These are phyloP conservation scores for Macrophomina tecta DNA, from an alignment of 2,329 filamentous ascomycete genomes.

Conservation along the genomic window DNA sequence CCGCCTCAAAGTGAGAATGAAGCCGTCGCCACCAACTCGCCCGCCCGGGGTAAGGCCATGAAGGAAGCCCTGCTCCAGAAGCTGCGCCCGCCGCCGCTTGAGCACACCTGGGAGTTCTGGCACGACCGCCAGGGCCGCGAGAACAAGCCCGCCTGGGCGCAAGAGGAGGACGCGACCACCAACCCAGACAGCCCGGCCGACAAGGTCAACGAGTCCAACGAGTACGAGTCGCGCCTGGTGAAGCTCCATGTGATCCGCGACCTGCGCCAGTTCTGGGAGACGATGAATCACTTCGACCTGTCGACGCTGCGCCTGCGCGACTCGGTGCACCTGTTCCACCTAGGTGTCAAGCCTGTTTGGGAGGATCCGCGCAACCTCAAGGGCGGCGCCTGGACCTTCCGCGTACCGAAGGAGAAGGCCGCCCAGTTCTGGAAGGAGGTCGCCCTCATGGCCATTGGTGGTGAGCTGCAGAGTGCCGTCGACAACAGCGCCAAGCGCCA, in stretches of 20 bases:
- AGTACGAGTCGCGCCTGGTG: constrained; percentile 54
- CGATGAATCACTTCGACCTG: constrained; percentile 75
- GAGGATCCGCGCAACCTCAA: constrained; percentile 85
- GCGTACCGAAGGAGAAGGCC: constrained; percentile 75
- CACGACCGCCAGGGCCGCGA: constrained; percentile 53
- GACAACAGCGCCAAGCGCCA: constrained; percentile 57
- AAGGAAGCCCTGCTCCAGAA: constrained; percentile 54
- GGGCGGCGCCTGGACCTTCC: constrained; percentile 92
- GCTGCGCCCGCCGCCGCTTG: constrained; percentile 56
- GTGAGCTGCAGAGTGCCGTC: constrained; percentile 76
- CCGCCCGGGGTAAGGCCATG: constrained; percentile 80
- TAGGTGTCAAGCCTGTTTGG: constrained; percentile 81
- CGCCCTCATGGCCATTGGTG: constrained; percentile 81
- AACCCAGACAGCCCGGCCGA: constrained; percentile 34
- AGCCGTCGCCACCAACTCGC: constrained; percentile 68
- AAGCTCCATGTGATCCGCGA: constrained; percentile 54
- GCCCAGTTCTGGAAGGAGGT: constrained; percentile 81
- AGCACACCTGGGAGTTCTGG: constrained; percentile 60
- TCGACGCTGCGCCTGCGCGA: constrained; percentile 72
- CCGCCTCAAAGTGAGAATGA: constrained; percentile 66
- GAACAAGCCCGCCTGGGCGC: constrained; percentile 23
- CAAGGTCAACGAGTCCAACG: constrained; percentile 27
- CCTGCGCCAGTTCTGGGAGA: constrained; percentile 57
- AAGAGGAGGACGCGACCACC: constrained; percentile 31
- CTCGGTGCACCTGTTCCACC: constrained; percentile 78